Percentiles rank a stretch among this genome's conserved stretches.
Evolutionary conservation across 176 grass and related monocot genomes (phyloP).

Genomic region (Pontederia paniculata): DNA sequence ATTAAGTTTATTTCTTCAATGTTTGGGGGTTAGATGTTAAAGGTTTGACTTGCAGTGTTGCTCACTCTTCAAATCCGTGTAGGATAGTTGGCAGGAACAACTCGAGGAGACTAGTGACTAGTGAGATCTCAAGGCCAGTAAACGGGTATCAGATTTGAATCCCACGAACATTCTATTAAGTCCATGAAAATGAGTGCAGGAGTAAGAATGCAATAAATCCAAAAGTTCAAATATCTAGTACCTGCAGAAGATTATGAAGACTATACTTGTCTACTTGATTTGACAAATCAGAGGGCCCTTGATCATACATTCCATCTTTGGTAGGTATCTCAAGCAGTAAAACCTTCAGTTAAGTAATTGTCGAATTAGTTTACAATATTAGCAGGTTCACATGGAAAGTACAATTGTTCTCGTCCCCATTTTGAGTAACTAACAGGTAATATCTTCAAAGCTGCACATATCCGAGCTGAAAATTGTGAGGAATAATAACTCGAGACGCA

Average conservation of each 20-base stretch:
- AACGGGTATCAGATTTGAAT: no score
- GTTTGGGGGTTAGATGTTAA: no score
- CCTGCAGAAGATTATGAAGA: constrained; percentile 49
- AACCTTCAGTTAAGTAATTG: constrained; percentile 6
- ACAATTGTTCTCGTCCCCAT: not conserved
- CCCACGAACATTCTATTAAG: not conserved
- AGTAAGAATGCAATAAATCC: constrained; percentile 10
- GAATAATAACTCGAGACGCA: constrained; percentile 51
- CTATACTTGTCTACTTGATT: constrained; percentile 48
- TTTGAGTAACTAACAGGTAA: constrained; percentile 48
- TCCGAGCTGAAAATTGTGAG: constrained; percentile 40
- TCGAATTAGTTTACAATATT: not conserved
- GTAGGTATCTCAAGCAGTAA: constrained; percentile 39
- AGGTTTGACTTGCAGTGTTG: no score
- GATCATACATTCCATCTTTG: constrained; percentile 24
- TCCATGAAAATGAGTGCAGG: not conserved
- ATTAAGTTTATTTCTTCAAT: no score
- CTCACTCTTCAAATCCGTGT: no score
- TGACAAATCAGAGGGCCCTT: constrained; percentile 23
- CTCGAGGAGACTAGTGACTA: no score
- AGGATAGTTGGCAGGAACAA: no score
- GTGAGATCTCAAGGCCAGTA: no score
- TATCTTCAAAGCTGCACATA: constrained; percentile 49
- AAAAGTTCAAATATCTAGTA: constrained; percentile 6
- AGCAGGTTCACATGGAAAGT: not conserved